Evolutionary conservation across 1,284 basidiomycete genomes (phyloP).

Genomic region (Sanguinoderma infundibulare): DNA sequence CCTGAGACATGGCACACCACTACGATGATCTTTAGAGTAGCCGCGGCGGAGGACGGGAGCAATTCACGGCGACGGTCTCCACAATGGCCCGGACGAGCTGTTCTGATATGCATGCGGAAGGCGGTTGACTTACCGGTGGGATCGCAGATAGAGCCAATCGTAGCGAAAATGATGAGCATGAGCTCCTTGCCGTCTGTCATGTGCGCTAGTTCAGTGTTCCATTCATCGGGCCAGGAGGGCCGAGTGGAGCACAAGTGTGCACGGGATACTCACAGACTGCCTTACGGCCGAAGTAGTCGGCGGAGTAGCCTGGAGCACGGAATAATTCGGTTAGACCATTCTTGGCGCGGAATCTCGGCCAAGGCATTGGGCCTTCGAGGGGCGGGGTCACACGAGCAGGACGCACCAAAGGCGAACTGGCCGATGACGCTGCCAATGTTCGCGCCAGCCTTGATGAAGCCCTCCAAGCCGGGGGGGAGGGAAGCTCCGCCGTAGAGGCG

Average conservation of each 20-base stretch:
- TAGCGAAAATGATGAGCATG: constrained; percentile 77
- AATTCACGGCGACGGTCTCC: no score
- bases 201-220: not conserved
- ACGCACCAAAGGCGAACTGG: constrained; percentile 68
- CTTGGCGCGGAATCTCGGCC: not conserved
- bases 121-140: constrained; percentile 44
- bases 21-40: no score
- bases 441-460: constrained; percentile 69
- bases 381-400: constrained; percentile 15
- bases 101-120: not conserved
- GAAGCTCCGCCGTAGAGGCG: constrained; percentile 60
- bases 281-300: constrained; percentile 71
- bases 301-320: constrained; percentile 48
- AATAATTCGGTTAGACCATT: not conserved
- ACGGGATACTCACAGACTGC: constrained; percentile 54
- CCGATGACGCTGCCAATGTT: constrained; percentile 80
- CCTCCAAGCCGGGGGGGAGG: constrained; percentile 62
- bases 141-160: constrained; percentile 58
- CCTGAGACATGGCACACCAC: no score
- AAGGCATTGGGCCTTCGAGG: constrained; percentile 12
- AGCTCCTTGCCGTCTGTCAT: constrained; percentile 73
- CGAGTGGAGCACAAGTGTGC: not conserved
- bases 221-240: not conserved
- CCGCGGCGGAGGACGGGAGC: no score
- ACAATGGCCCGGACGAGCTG: no score